Conservation (phyloP, 371 early-diverging fungal species). For the Pancytospora epiphaga region DNA sequence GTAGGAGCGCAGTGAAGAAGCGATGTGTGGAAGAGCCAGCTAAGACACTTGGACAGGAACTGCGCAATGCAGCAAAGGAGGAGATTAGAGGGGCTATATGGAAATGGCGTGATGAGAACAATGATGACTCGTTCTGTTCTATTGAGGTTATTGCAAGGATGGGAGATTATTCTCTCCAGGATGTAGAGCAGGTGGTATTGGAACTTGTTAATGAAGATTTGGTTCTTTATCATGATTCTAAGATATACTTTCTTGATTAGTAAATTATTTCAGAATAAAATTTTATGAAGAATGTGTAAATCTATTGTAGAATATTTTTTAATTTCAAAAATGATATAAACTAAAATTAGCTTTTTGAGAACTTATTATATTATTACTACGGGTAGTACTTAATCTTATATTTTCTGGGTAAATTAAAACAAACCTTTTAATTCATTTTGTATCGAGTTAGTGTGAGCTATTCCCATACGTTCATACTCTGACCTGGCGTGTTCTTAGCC, state of each 20-base stretch:
- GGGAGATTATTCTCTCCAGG: not conserved
- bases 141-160: not conserved
- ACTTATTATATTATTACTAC: not conserved
- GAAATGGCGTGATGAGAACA: slow-evolving; percentile 10
- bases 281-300: no score
- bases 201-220: slow-evolving; percentile 21
- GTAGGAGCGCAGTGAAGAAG: not conserved
- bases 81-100: slow-evolving; percentile 18
- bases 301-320: no score
- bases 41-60: not conserved
- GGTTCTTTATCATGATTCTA: slow-evolving; percentile 19
- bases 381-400: not conserved
- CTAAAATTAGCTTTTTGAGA: not conserved
- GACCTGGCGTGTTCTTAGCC: no score
- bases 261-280: not conserved
- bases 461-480: no score
- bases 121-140: not conserved
- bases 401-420: not conserved
- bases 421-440: no score
- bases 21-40: not conserved
- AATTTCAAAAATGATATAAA: slow-evolving; percentile 9
- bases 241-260: slow-evolving; percentile 34
- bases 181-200: slow-evolving; percentile 18
- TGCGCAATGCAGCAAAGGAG: not conserved
- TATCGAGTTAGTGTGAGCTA: no score